phyloP scores from a whole-genome alignment of 768 basidiomycete species.

The Pisolithus marmoratus region DNA sequence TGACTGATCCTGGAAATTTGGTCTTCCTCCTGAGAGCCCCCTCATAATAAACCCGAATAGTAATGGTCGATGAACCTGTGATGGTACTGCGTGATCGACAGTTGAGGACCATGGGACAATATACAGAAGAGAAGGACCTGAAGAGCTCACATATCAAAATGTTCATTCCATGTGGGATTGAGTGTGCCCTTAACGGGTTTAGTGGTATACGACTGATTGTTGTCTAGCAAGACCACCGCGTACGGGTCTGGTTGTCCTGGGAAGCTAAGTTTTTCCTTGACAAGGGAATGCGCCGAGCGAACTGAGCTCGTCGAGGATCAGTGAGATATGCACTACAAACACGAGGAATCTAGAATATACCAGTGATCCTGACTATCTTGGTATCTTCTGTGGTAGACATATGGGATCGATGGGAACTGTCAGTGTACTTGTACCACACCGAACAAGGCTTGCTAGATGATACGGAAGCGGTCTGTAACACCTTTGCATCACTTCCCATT shows the following conservation, averaged over 20 bases:
- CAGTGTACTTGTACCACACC: background rate
- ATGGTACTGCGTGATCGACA: conserved; percentile 43
- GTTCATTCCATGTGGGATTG: conserved; percentile 77
- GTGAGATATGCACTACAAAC: background rate
- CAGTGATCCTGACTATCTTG: conserved; percentile 20
- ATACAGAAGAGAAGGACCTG: background rate
- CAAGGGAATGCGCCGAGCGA: conserved; percentile 67
- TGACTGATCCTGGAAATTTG: conserved; percentile 64
- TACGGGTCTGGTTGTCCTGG: conserved; percentile 59
- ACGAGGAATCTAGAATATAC: background rate
- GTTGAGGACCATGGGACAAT: conserved; percentile 2
- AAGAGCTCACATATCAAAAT: conserved; percentile 71
- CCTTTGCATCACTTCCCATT: no score
- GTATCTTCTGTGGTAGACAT: conserved; percentile 16
- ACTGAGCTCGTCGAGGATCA: conserved; percentile 39
- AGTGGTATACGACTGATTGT: conserved; percentile 75
- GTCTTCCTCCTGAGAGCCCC: conserved; percentile 82
- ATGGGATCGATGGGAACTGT: background rate
- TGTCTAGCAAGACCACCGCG: conserved; percentile 81
- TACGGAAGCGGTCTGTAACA: no score
- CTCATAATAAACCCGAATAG: conserved; percentile 87
- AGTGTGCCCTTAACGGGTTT: conserved; percentile 61
- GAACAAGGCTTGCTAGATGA: no score
- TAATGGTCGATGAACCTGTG: conserved; percentile 67
- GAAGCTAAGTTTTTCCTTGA: conserved; percentile 45